Evolutionary conservation across 2,329 filamentous ascomycete genomes (phyloP).

Genomic region (Monosporascus ibericus): DNA sequence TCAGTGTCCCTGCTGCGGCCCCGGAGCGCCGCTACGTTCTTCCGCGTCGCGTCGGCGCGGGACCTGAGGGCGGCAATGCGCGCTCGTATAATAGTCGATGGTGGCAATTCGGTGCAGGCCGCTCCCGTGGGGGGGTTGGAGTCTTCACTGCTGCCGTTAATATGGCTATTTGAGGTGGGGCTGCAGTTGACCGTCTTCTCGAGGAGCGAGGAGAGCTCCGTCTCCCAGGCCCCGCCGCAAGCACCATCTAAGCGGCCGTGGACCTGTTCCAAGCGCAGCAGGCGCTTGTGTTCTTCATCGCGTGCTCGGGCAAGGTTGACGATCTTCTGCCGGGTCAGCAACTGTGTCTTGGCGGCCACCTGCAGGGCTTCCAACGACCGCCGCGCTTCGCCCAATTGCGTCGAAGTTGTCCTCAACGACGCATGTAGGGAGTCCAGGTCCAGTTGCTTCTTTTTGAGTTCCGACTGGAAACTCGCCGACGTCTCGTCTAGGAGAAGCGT

Average conservation of each 20-base stretch:
- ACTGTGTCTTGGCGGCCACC: conserved; percentile 55
- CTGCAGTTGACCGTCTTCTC: conserved; percentile 14
- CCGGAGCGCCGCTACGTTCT: conserved; percentile 65
- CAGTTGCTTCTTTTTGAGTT: conserved; percentile 77
- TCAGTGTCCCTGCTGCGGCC: conserved; percentile 79
- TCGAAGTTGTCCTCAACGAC: conserved; percentile 73
- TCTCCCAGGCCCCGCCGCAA: conserved; percentile 45
- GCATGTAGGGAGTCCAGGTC: conserved; percentile 76
- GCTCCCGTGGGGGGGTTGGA: conserved; percentile 26
- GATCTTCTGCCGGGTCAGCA: conserved; percentile 65
- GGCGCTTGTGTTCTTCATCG: conserved; percentile 58
- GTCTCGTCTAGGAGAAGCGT: conserved; percentile 76
- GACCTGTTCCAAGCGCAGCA: conserved; percentile 41
- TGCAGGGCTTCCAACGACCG: conserved; percentile 67
- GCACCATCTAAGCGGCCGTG: conserved; percentile 34
- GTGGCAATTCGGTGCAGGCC: conserved; percentile 45
- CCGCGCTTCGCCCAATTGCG: conserved; percentile 70
- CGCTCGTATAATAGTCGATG: conserved; percentile 56
- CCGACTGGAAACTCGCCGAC: conserved; percentile 70
- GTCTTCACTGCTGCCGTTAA: conserved; percentile 24
- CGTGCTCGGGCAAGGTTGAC: conserved; percentile 70
- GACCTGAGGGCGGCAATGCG: conserved; percentile 63
- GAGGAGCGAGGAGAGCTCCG: conserved; percentile 44
- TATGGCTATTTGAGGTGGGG: conserved; percentile 6
- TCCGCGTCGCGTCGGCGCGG: conserved; percentile 61